A percentile compares a stretch with the other conserved stretches of the same genome.
Evolutionary conservation across 2,329 filamentous ascomycete species (phyloP).

Genomic region (Claviceps purpurea): DNA sequence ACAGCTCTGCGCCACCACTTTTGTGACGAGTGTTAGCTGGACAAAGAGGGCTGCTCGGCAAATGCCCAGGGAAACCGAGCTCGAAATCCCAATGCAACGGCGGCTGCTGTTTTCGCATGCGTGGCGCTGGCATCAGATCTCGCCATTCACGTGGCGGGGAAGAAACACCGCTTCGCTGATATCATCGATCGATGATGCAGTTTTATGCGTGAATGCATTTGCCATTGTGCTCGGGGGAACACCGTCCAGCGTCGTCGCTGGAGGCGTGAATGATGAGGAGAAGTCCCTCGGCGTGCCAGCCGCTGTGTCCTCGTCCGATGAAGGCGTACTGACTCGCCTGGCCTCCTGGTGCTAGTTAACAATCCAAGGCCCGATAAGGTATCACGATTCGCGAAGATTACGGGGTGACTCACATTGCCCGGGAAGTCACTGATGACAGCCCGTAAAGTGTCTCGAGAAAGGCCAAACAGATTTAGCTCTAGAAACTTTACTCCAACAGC

Average conservation of each 20-base stretch:
- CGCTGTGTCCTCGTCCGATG: constrained; percentile 24
- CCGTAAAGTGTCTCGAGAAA: constrained; percentile 4
- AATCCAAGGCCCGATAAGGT: not conserved
- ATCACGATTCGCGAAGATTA: not conserved
- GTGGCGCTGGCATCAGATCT: constrained; percentile 17
- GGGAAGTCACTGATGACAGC: constrained; percentile 17
- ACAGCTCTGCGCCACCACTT: constrained; percentile 32
- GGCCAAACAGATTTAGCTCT: not conserved
- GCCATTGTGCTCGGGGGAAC: not conserved
- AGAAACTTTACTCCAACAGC: not conserved
- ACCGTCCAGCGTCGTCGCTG: constrained; percentile 5
- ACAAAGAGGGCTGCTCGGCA: constrained; percentile 37
- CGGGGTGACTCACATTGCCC: constrained; percentile 17
- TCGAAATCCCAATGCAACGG: constrained; percentile 20
- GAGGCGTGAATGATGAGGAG: constrained; percentile 27
- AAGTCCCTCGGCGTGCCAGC: constrained; percentile 26
- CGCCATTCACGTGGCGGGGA: constrained; percentile 22
- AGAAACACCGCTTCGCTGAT: constrained; percentile 12
- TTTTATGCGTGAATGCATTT: constrained; percentile 6
- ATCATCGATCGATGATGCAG: constrained; percentile 5
- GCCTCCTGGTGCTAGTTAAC: constrained; percentile 28
- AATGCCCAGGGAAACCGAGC: constrained; percentile 37
- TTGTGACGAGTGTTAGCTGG: constrained; percentile 31
- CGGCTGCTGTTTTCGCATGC: constrained; percentile 8
- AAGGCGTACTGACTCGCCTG: constrained; percentile 33